phyloP scores from a whole-genome alignment of 2,329 filamentous ascomycete species.

The Sphaerulina musiva region DNA sequence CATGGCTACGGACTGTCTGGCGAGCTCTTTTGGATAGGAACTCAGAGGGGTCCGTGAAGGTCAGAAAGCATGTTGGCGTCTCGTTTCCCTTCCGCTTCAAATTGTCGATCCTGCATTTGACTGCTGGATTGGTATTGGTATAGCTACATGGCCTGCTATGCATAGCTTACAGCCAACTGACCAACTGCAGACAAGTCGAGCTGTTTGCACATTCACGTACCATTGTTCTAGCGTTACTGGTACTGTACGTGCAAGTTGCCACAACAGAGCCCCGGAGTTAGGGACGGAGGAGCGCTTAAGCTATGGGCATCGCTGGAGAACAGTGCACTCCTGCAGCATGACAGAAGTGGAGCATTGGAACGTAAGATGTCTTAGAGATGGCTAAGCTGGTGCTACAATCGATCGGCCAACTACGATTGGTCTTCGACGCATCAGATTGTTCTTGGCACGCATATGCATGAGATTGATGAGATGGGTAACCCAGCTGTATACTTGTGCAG shows the following conservation, averaged over 20 bases:
- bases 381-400: not conserved
- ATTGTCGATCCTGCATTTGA: not conserved
- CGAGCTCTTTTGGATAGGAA: not conserved
- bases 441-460: not conserved
- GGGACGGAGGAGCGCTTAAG: not conserved
- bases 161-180: not conserved
- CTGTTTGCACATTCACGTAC: not conserved
- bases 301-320: not conserved
- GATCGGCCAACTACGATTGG: not conserved
- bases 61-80: not conserved
- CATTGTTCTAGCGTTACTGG: no score
- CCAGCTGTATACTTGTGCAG: no score
- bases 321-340: not conserved
- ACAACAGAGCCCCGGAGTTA: not conserved
- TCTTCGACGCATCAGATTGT: not conserved
- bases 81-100: not conserved
- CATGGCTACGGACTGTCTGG: slow-evolving; percentile 1
- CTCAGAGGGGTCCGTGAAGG: not conserved
- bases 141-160: not conserved
- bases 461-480: no score
- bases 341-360: not conserved
- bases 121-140: not conserved
- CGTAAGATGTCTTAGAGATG: not conserved
- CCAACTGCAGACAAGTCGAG: not conserved
- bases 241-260: not conserved